Base-by-base conservation (phyloP, 2,329 filamentous ascomycete genomes). In the Trichoderma sp. region DNA sequence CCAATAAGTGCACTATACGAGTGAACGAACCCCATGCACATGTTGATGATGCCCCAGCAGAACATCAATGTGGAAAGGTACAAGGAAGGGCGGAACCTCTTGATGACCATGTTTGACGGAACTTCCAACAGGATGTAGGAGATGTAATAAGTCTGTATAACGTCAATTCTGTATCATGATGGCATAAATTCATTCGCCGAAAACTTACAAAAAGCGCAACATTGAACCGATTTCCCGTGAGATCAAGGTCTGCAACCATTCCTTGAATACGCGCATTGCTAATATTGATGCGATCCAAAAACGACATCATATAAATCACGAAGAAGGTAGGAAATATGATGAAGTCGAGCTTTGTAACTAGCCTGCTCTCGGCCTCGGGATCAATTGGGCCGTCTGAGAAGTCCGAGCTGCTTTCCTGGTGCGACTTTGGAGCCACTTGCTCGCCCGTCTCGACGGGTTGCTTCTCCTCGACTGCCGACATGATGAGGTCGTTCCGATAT, bases 21-120 rank as follows among this genome's bases (percentile, higher is more conserved):
- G 12, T 82, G 75, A n/a, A 89, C 85, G 12, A 86, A 75, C n/a
- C 87, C 88, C 79, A 86, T 85, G 8, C 84, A 81, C 18, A 85
- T 85, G 39, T 85, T 81, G 72, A 80, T 78, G 43, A 79, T 75
- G 26, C 80, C 79, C 89, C 88, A 90, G 2, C 84, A 75, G 5
- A 85, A 78, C 87, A 90, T 86, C 74, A 88, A 85, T 73, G 78
- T 81, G 4, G 86, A 84, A 32, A 89, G 84, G 83, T 85, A 88
- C 66, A 86, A 74, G 3, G 83, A 85, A 3, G 86, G 88, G 6
- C 85, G 83, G 63, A 86, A 79, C 26, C 80, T 81, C 78, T 87
- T 88, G 81, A 90, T 84, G 77, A 87, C 83, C 60, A 89, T 81
- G 78, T 89, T 89, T 73, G 84, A 86, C 1, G 88, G 88, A 18